Conservation (phyloP, 768 basidiomycete genomes). For the Hortiboletus campestris region DNA sequence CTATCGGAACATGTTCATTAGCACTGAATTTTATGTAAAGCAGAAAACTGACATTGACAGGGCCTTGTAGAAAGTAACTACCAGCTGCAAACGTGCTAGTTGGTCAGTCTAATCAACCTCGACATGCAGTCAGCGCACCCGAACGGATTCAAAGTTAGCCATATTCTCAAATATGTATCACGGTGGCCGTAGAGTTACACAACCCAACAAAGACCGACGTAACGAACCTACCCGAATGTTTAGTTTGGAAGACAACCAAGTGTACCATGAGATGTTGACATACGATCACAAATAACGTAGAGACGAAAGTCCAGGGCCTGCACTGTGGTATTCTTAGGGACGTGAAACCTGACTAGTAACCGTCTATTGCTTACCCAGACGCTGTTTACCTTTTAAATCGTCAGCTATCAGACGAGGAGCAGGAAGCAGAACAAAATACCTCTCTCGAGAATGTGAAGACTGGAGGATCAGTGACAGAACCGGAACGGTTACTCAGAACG, state of each 20-base stretch:
- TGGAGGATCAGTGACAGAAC: not conserved
- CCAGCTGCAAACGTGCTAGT: not conserved
- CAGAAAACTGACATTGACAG: not conserved
- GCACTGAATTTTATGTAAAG: not conserved
- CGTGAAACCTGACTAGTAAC: no score
- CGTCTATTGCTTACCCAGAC: conserved; percentile 3
- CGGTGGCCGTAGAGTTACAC: not conserved
- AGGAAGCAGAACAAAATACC: not conserved
- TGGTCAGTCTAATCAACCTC: not conserved
- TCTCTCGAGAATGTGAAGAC: conserved; percentile 8
- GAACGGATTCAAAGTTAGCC: not conserved
- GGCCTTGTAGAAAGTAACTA: conserved; percentile 5
- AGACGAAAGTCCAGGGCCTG: conserved; percentile 8
- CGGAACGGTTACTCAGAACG: not conserved
- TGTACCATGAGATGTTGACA: not conserved
- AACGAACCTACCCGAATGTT: not conserved
- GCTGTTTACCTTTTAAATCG: not conserved
- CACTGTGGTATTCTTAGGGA: not conserved
- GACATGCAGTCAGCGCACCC: no score
- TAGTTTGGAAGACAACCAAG: not conserved
- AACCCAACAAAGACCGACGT: not conserved
- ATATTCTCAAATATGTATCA: not conserved
- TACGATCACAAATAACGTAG: conserved; percentile 6
- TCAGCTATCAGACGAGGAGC: not conserved
- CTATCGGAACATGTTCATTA: not conserved